Evolutionary conservation across 441 rosid genomes (phyloP).

Genomic region (Populus hybrid): DNA sequence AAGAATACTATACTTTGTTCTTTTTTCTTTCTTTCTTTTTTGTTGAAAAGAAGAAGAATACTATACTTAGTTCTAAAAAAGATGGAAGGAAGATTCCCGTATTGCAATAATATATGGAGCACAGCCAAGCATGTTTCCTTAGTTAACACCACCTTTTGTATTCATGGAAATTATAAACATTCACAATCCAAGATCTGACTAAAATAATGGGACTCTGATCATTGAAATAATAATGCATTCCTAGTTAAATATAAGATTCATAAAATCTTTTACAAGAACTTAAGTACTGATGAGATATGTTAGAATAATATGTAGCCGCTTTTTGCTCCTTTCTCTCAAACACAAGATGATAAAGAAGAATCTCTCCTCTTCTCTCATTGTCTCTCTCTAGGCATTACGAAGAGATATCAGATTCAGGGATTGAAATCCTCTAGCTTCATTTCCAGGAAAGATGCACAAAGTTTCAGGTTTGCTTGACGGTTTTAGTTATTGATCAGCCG

Average conservation of each 20-base stretch:
- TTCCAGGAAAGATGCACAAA: background rate
- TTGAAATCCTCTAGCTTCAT: background rate
- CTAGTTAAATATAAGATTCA: background rate
- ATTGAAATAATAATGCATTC: background rate
- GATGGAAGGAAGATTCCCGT: background rate
- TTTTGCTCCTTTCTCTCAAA: slow-evolving; percentile 51
- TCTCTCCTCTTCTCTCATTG: background rate
- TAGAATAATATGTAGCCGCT: slow-evolving; percentile 34
- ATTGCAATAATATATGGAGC: background rate
- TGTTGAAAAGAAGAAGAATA: too few species aligned
- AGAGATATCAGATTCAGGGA: slow-evolving; percentile 18
- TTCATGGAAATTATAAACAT: background rate
- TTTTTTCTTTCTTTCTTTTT: too few species aligned
- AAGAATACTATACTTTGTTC: too few species aligned
- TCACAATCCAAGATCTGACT: background rate
- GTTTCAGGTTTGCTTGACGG: background rate
- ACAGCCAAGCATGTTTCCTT: background rate
- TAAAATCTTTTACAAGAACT: background rate
- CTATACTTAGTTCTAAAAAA: background rate
- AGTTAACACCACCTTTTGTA: background rate
- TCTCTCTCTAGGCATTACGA: background rate
- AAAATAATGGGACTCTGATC: slow-evolving; percentile 13
- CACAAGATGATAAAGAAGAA: slow-evolving; percentile 27
- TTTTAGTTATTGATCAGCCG: background rate
- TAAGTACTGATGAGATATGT: slow-evolving; percentile 21